phyloP scores from a whole-genome alignment of 768 basidiomycete species.

The Phlebiopsis gigantea region DNA sequence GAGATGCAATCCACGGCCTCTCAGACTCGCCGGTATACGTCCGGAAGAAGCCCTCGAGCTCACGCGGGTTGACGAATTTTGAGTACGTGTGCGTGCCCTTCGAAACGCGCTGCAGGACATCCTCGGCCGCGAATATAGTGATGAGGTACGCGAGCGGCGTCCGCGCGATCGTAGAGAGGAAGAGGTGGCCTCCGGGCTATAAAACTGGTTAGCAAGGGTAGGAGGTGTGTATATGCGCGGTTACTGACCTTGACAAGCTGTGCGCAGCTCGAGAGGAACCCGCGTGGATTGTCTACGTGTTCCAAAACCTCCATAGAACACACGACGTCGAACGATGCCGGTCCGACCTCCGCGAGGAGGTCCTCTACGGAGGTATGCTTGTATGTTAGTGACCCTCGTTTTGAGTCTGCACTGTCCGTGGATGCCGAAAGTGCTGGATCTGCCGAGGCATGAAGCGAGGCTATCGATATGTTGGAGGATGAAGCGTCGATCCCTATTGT shows the following conservation, averaged over 20 bases:
- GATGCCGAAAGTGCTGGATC: conserved; percentile 55
- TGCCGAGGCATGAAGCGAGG: conserved; percentile 70
- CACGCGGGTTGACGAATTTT: conserved; percentile 85
- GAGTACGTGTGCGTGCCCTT: conserved; percentile 88
- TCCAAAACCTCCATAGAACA: conserved; percentile 98
- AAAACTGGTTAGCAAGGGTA: background rate
- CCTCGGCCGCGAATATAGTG: conserved; percentile 76
- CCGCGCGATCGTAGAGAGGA: conserved; percentile 93
- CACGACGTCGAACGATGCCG: conserved; percentile 80
- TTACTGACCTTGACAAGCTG: conserved; percentile 76
- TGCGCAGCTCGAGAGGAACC: conserved; percentile 78
- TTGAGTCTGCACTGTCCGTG: no score
- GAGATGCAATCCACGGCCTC: conserved; percentile 56
- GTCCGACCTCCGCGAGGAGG: conserved; percentile 45
- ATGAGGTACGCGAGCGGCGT: conserved; percentile 68
- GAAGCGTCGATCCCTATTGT: conserved; percentile 93
- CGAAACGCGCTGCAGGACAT: conserved; percentile 72
- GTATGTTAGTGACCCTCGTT: conserved; percentile 51
- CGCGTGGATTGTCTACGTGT: conserved; percentile 89
- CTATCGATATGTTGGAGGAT: conserved; percentile 79
- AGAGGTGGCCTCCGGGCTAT: conserved; percentile 93
- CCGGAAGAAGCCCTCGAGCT: conserved; percentile 81
- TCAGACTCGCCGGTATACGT: conserved; percentile 30
- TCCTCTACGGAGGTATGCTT: conserved; percentile 70
- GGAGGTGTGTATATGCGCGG: background rate